Base-by-base conservation (phyloP, 2,329 filamentous ascomycete species). In the Apiospora kogelbergensis region DNA sequence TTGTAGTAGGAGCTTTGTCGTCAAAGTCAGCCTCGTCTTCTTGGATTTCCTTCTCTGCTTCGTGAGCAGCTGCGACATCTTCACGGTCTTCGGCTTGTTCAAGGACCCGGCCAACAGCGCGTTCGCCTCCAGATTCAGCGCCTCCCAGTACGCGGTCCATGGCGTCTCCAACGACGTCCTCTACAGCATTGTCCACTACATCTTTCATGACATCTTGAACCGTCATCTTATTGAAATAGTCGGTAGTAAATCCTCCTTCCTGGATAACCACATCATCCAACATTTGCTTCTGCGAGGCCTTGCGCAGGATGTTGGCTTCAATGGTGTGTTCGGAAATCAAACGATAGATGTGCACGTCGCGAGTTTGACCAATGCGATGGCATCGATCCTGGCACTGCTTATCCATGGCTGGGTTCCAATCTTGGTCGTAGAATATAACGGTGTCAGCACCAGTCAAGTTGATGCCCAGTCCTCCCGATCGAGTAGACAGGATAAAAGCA, bases 331-430 rank as follows among this genome's bases (percentile, higher is more conserved):
- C 91, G 13, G 94, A 96, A 10, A 97, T 90, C 24, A 98, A 90
- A 1, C 95, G 94, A 82, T 98, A 99, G 70, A 99, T 98, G 79
- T 98, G 95, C 41, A 99, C 96, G 78, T 99, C 96, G 40, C 96
- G 91, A 0, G 96, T 98, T 80, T 99, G 96, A 1, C 96, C 96
- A 73, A 99, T 99, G 73, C 96, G 93, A 82, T 99, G 96, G 76
- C 94, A 97, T 75, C 96, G 90, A 79, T 99, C 97, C 81, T 99
- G 97, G 76, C 96, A 99, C 80, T 99, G 96, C 80, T 97, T 97
- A 83, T 99, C 96, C 96, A 99, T 99, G 66, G 97, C 96, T 0
- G 96, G 96, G 76, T 99, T 99, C 97, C 97, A 99, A 79, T 99
- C 96, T 70, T 98, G 90, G 77, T 99, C 96, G 81, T 98, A 99